phyloP scores from a whole-genome alignment of 768 basidiomycete species.

The Lactarius tabidus region DNA sequence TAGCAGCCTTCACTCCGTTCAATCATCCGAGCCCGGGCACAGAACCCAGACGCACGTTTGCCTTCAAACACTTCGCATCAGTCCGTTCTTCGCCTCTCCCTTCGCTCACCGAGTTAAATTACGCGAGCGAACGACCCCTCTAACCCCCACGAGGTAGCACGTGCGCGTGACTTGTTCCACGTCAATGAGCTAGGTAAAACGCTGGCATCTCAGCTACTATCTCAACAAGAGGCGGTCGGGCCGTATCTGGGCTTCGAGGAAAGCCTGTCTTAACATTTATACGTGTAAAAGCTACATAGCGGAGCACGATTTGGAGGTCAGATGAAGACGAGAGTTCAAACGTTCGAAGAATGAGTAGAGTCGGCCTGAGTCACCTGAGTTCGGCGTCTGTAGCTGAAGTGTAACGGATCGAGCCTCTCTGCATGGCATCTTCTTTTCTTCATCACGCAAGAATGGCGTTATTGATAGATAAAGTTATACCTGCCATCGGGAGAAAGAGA shows the following conservation, averaged over 20 bases:
- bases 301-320: neutral
- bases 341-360: neutral
- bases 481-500: slow-evolving; percentile 30
- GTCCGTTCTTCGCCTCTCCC: neutral
- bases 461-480: slow-evolving; percentile 32
- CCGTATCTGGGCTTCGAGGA: neutral
- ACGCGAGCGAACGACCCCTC: neutral
- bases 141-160: neutral
- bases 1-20: neutral
- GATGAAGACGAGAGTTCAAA: neutral
- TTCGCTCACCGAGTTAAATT: neutral
- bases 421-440: too few relatives aligned
- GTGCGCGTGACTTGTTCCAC: neutral
- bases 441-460: neutral
- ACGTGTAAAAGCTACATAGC: slow-evolving; percentile 8
- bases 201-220: neutral
- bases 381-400: neutral
- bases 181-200: neutral
- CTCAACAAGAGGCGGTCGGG: neutral
- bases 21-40: neutral
- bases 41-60: neutral
- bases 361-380: neutral
- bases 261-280: slow-evolving; percentile 12
- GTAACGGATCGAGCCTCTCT: too few relatives aligned
- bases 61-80: neutral